Evolutionary conservation across 345 rosid species (phyloP).

Genomic region (Laguncularia racemosa): DNA sequence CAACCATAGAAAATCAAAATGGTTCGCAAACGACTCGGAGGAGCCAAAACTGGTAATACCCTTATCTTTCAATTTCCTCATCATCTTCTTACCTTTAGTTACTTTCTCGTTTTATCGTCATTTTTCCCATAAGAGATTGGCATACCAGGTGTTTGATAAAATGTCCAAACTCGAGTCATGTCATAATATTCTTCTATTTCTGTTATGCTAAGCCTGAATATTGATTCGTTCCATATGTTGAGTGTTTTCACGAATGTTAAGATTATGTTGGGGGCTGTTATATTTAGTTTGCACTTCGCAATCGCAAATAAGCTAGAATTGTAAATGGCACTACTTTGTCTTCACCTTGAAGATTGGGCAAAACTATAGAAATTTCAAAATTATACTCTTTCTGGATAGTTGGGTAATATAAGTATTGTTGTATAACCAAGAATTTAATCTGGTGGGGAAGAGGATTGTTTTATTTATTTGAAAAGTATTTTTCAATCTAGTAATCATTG

Average conservation of each 20-base stretch:
- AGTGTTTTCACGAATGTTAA: not conserved
- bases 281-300: too few relatives aligned
- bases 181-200: not conserved
- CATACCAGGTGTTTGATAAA: conserved; percentile 21
- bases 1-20: conserved; percentile 11
- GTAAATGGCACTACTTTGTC: too few relatives aligned
- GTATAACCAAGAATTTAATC: too few relatives aligned
- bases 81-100: not conserved
- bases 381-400: too few relatives aligned
- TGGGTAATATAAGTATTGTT: too few relatives aligned
- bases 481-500: too few relatives aligned
- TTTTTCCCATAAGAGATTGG: not conserved
- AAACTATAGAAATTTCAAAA: too few relatives aligned
- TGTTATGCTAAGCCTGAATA: not conserved
- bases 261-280: too few relatives aligned
- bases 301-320: too few relatives aligned
- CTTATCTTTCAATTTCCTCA: not conserved
- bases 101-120: not conserved
- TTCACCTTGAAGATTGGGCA: too few relatives aligned
- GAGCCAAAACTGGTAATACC: conserved; percentile 48
- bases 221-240: not conserved
- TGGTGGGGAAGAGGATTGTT: too few relatives aligned
- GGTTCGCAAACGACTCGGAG: conserved; percentile 51
- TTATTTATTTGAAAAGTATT: too few relatives aligned
- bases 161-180: conserved; percentile 10